Evolutionary conservation across 352 stramenopile species (phyloP), one percentile per base, ranked within the genome.

Genomic region (Phytophthora multivora): DNA sequence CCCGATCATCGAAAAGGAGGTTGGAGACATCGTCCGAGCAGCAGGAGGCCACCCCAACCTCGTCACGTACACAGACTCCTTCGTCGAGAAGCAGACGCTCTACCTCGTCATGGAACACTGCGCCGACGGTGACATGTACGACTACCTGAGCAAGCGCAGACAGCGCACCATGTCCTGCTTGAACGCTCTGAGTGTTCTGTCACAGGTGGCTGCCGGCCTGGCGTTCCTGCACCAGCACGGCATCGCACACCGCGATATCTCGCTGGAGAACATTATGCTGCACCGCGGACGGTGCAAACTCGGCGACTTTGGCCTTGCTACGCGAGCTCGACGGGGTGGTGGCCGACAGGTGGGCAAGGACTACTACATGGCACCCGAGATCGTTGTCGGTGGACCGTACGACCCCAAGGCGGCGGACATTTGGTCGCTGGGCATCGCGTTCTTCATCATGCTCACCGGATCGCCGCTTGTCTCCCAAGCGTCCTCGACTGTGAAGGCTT

Each of bases 341-440:
- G 56, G 63, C 1, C 57, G 69, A 28, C 46, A 51, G 16, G 72
- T 79, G 13, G 75, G 75, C 40, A 85, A 85, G 43, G 61, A 75
- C 40, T 82, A 80, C 68, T 83, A 83, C 69, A 86, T 81, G 73
- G 77, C 77, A 2, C 76, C 74, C 3, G 76, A 86, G 43, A 63
- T 83, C 4, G 67, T 79, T 19, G 51, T 66, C 4, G 66, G 69
- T 0, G 39, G 40, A 2, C 40, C 19, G 19, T 86, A 86, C 57
- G 66, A 82, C 50, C 68, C 77, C 0, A 71, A 73, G 47, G 59
- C 59, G 0, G 71, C 71, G 25, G 53, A 62, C 7, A 45, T 62
- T 18, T 62, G 53, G 53, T 53, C 53, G 11, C 16, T 62, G 9
- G 53, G 53, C 13, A 54, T 62, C 18, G 42, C 47, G 2, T 25